Base-by-base conservation (phyloP, 306 rosid genomes). In the barrel medic (Medicago truncatula) region DNA sequence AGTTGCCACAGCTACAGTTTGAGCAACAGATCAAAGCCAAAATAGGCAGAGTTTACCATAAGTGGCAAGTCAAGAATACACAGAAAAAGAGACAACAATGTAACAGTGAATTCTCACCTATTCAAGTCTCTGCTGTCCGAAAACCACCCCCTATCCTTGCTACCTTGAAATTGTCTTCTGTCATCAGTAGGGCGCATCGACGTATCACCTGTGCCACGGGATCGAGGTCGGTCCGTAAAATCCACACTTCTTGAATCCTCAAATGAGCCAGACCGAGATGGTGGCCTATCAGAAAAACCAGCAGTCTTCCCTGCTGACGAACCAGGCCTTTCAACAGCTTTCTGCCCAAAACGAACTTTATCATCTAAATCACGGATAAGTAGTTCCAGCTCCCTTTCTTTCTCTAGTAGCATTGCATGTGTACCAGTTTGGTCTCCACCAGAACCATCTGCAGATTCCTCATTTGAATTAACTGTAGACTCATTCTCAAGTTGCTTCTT, bases 281-380 rank as follows among this genome's bases (percentile, higher is more conserved):
- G 87, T 11, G 90, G 85, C 82, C 97, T 84, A 21, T 95, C 99
- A 41, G 85, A 79, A 71, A 76, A 80, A 77, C 76, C 76, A 74
- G 81, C 71, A 76, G 69, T 60, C 88, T 82, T 87, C 41, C 97
- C 93, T 12, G 91, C 87, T 12, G 88, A 87, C 9, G 99, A 95
- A 40, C 97, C 93, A 1, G 97, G 97, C 86, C 97, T 85, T 17
- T 95, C 99, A 58, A 85, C 31, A 7, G 91, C 92, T 83, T 90
- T 95, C 92, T 86, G 97, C 47, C 95, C 97, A 79, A 95, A 92
- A 20, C 99, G 97, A 76, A 92, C 86, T 87, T 92, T 92, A 78
- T 88, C 98, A 83, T 95, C 91, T 84, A 95, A 85, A 68, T 92
- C 97, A 70, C 58, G 89, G 69, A 81, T 64, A 79, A 92, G 88